phyloP scores from a whole-genome alignment of 805 yeast genomes.

The Grigorovia transvaalensis region DNA sequence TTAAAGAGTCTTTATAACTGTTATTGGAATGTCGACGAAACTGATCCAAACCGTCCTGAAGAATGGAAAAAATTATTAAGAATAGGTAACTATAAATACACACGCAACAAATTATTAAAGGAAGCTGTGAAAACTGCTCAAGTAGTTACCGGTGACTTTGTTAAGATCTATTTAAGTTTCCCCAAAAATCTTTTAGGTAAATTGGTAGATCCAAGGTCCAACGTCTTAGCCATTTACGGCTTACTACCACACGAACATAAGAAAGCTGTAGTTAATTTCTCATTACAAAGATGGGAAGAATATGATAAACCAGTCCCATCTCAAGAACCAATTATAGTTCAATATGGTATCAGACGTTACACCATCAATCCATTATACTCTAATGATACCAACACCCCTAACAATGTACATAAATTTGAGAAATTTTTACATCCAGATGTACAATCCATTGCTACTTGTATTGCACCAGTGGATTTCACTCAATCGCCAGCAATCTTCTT shows the following conservation, averaged over 20 bases:
- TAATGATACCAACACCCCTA: constrained; percentile 62
- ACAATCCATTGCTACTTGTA: constrained; percentile 68
- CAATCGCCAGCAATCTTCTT: constrained; percentile 79
- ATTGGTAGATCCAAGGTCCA: constrained; percentile 32
- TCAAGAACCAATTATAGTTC: constrained; percentile 71
- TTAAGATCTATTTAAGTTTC: constrained; percentile 48
- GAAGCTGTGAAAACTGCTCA: constrained; percentile 39
- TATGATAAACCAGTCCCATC: constrained; percentile 77
- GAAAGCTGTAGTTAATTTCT: constrained; percentile 69
- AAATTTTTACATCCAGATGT: constrained; percentile 73
- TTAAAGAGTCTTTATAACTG: constrained; percentile 70
- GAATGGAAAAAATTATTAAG: constrained; percentile 71
- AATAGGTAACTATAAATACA: constrained; percentile 65
- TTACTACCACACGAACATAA: constrained; percentile 81
- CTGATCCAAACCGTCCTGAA: constrained; percentile 62
- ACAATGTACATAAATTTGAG: constrained; percentile 80
- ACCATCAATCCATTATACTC: constrained; percentile 75
- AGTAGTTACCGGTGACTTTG: constrained; percentile 53
- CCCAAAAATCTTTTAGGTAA: constrained; percentile 39
- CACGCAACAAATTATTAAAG: constrained; percentile 58
- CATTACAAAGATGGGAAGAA: constrained; percentile 82
- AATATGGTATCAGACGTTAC: constrained; percentile 88
- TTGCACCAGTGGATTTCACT: constrained; percentile 79
- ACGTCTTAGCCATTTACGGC: constrained; percentile 60
- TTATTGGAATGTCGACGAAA: constrained; percentile 81